phyloP scores from a whole-genome alignment of 129 eudicot species.

The Ambrosia artemisiifolia region DNA sequence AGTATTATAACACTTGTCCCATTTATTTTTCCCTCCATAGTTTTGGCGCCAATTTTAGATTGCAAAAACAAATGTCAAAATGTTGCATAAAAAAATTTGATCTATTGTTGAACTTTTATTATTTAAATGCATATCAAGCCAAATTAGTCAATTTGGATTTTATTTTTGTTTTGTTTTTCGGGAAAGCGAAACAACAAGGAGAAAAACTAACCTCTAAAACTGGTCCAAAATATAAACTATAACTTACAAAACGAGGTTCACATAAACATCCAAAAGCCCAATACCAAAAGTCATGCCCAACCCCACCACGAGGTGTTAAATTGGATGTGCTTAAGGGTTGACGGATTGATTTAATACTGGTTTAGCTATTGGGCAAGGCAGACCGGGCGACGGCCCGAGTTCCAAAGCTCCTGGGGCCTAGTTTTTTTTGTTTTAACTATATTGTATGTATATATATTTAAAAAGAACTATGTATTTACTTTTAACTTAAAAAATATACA shows the following conservation, averaged over 20 bases:
- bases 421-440: too few relatives aligned
- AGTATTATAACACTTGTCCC: constrained; percentile 23
- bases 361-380: too few relatives aligned
- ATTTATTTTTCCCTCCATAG: constrained; percentile 15
- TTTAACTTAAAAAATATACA: too few relatives aligned
- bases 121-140: background rate
- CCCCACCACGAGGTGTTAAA: background rate
- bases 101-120: too few relatives aligned
- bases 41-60: constrained; percentile 34
- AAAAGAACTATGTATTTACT: too few relatives aligned
- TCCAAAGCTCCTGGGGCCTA: too few relatives aligned
- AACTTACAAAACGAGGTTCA: background rate
- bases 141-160: background rate
- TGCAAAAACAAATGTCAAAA: background rate
- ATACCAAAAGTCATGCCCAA: background rate
- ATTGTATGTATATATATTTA: too few relatives aligned
- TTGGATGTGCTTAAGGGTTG: background rate
- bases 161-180: background rate
- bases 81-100: background rate
- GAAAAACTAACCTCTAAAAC: background rate
- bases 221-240: background rate
- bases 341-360: too few relatives aligned
- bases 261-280: background rate
- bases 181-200: background rate
- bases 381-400: too few relatives aligned